phyloP scores from a whole-genome alignment of 2,329 filamentous ascomycete genomes.

The Penicillium expansum region DNA sequence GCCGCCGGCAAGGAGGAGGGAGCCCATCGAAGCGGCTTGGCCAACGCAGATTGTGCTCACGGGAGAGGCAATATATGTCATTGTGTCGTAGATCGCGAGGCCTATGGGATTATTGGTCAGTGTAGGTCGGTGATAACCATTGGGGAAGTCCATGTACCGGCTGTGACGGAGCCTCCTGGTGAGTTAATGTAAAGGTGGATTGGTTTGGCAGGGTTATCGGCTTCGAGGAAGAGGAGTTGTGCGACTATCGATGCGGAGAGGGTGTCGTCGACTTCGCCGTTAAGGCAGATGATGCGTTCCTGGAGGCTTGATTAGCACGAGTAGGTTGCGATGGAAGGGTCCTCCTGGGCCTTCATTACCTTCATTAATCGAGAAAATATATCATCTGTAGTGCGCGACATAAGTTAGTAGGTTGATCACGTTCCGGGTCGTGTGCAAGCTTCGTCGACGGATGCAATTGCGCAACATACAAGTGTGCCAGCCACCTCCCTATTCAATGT shows the following conservation, averaged over 20 bases:
- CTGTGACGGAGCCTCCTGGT: constrained; percentile 87
- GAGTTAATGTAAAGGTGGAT: constrained; percentile 99
- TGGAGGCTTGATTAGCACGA: constrained; percentile 45
- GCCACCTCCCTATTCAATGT: constrained; percentile 60
- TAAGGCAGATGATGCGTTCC: constrained; percentile 93
- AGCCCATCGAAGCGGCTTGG: constrained; percentile 93
- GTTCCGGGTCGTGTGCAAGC: constrained; percentile 13
- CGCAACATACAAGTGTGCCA: constrained; percentile 69
- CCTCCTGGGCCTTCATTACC: constrained; percentile 43
- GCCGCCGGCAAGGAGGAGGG: constrained; percentile 81
- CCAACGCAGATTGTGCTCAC: constrained; percentile 95
- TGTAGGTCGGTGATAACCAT: not conserved
- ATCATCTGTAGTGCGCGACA: constrained; percentile 57
- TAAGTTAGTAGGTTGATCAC: constrained; percentile 8
- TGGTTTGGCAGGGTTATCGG: constrained; percentile 88
- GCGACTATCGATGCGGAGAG: constrained; percentile 92
- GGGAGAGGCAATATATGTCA: constrained; percentile 91
- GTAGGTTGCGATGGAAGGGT: constrained; percentile 11
- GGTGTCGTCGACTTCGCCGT: constrained; percentile 84
- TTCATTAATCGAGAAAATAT: constrained; percentile 79
- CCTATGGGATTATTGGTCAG: constrained; percentile 21
- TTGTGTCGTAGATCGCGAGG: constrained; percentile 94
- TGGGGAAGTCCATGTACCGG: constrained; percentile 47
- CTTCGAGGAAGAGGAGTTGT: constrained; percentile 96
- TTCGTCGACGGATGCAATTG: constrained; percentile 15